Evolutionary conservation across 768 basidiomycete genomes (phyloP), one percentile per base, ranked within the genome.

Genomic region (Crepidotus variabilis): DNA sequence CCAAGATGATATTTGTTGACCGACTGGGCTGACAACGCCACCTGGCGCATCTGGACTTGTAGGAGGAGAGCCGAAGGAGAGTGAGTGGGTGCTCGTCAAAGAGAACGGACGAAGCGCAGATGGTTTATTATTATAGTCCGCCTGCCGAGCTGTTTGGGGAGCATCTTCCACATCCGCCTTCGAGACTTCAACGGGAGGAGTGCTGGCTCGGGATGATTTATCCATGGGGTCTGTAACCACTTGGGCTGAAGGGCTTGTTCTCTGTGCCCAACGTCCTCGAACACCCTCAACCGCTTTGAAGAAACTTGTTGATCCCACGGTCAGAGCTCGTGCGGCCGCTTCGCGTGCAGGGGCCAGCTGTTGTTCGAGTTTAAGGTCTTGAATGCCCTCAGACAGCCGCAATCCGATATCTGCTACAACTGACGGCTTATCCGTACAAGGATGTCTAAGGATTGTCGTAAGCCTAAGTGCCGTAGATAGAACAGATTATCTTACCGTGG

Each of bases 261-360:
- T 71, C 50, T 74, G 71, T 1, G 72, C 66, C 86, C 88, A 90
- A 34, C 90, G 78, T 28, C 83, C 93, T 35, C 86, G 80, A 10
- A 96, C 90, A 36, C 92, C 92, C 65, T 94, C 92, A 6, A 97
- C 86, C 0, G 94, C 94, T 63, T 89, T 93, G 74, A 95, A 87
- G 61, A 97, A 85, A 60, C 81, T 87, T 14, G 88, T 80, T 2
- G 92, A 90, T 22, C 93, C 87, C 6, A 77, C 81, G 0, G 78
- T 81, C 48, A 94, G 62, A 0, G 92, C 94, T 32, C 86, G 80
- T 7, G 86, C 82, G 45, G 97, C 85, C 2, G 90, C 97, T 69
- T 98, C 94, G 7, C 92, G 83, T 0, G 94, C 89, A 1, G 96
- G 94, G 4, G 87, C 94, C n/a, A 97, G 82, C 63, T 94, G 92